These are phyloP conservation scores for Malassezia sp. DNA, from an alignment of 1,284 basidiomycete species.

Conservation along the genomic window DNA sequence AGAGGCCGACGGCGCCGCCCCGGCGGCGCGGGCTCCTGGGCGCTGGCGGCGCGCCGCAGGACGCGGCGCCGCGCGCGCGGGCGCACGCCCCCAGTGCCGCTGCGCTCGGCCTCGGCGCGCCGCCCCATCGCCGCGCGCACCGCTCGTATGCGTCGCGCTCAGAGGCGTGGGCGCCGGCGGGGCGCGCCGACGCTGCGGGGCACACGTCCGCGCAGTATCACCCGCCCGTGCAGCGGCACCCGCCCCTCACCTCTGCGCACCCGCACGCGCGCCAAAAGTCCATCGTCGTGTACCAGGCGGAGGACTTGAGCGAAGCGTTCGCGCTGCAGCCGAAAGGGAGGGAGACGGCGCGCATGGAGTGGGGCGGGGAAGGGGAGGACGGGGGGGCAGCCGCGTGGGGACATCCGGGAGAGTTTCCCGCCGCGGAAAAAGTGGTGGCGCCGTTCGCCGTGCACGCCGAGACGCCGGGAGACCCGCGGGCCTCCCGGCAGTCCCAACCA, in stretches of 20 bases:
- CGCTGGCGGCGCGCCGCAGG: neutral
- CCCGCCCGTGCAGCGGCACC: too few species aligned
- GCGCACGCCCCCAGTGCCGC: neutral
- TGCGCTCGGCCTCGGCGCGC: neutral
- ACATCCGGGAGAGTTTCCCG: too few species aligned
- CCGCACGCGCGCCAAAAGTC: conserved; percentile 42
- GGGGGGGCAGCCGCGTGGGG: too few species aligned
- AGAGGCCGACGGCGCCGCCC: neutral
- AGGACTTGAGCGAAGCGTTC: conserved; percentile 39
- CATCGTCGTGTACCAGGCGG: conserved; percentile 30
- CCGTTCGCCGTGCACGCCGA: too few species aligned
- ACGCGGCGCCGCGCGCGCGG: too few species aligned
- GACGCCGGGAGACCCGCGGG: too few species aligned
- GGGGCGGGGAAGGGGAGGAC: too few species aligned
- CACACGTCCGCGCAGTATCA: too few species aligned
- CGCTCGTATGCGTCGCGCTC: conserved; percentile 7
- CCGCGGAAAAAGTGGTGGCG: too few species aligned
- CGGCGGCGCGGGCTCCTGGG: neutral
- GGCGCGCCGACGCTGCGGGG: neutral
- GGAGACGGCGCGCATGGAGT: neutral
- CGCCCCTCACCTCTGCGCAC: too few species aligned
- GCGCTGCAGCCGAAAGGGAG: conserved; percentile 17
- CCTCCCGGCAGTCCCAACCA: too few species aligned
- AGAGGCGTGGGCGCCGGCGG: neutral
- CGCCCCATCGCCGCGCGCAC: neutral